phyloP scores from a whole-genome alignment of 192 early-diverging fungal genomes.

The Ramicandelaber brevisporus region DNA sequence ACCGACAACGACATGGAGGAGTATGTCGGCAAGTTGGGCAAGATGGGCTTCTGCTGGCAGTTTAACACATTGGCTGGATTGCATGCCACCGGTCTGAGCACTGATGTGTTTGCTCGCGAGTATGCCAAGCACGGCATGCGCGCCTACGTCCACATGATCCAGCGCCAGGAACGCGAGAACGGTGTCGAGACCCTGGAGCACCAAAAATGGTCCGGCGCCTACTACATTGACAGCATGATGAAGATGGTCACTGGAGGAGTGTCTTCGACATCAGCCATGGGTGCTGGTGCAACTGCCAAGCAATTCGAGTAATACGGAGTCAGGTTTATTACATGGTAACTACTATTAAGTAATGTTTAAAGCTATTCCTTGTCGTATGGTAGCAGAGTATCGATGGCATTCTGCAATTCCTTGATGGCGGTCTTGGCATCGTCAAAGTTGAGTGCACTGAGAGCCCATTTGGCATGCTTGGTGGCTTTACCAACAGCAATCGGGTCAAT shows the following conservation, averaged over 20 bases:
- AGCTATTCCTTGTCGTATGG: slow-evolving; percentile 6
- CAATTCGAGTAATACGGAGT: no score
- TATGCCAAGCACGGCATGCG: slow-evolving; percentile 78
- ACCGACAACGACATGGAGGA: slow-evolving; percentile 64
- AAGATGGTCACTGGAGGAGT: slow-evolving; percentile 84
- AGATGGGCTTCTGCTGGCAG: slow-evolving; percentile 91
- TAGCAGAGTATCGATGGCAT: slow-evolving; percentile 22
- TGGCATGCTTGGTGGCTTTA: slow-evolving; percentile 61
- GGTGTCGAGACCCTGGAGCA: slow-evolving; percentile 80
- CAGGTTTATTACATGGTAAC: no score
- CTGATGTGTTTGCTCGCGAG: slow-evolving; percentile 64
- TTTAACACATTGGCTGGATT: slow-evolving; percentile 93
- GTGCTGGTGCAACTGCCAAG: slow-evolving; percentile 58
- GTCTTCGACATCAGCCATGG: slow-evolving; percentile 88
- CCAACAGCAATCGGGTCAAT: slow-evolving; percentile 26
- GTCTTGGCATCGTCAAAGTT: slow-evolving; percentile 83
- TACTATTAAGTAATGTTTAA: background rate
- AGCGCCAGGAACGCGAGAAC: slow-evolving; percentile 72
- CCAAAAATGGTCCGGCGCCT: slow-evolving; percentile 85
- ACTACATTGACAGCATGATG: slow-evolving; percentile 74
- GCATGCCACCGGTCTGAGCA: slow-evolving; percentile 72
- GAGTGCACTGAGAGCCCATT: slow-evolving; percentile 80
- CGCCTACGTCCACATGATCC: slow-evolving; percentile 78
- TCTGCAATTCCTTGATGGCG: slow-evolving; percentile 48
- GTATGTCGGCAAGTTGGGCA: slow-evolving; percentile 60